Percentiles rank a stretch among this genome's conserved stretches.
Evolutionary conservation across 257 asterid species (phyloP).

Genomic region (Solanum appendiculatum): DNA sequence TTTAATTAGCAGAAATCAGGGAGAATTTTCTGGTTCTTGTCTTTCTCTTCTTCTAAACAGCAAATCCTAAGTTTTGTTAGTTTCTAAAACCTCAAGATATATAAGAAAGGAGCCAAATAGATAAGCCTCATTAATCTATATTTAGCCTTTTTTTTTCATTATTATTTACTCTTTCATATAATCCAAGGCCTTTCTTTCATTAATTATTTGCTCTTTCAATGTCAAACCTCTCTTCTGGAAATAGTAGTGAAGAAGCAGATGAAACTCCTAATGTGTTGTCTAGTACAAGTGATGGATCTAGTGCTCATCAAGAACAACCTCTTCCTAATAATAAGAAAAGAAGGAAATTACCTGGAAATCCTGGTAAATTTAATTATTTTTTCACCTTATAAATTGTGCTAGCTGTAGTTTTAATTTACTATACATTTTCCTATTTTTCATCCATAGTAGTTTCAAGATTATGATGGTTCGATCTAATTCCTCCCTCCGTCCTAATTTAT

Average conservation of each 20-base stretch:
- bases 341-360: slow-evolving; percentile 12
- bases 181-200: too few relatives aligned
- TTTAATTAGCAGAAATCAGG: slow-evolving; percentile 1
- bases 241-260: slow-evolving; percentile 1
- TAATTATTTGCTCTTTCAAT: too few relatives aligned
- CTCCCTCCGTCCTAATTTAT: neutral
- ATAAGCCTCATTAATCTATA: neutral
- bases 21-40: slow-evolving; percentile 6
- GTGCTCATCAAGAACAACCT: neutral
- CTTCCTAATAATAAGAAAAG: neutral
- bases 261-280: neutral
- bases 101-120: neutral
- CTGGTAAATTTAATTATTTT: neutral
- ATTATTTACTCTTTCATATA: neutral
- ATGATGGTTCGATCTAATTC: neutral
- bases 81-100: neutral
- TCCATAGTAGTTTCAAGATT: neutral
- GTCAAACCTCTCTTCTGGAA: neutral
- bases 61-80: neutral
- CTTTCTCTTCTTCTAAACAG: neutral
- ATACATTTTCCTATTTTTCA: neutral
- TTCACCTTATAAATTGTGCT: neutral
- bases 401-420: neutral
- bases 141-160: neutral
- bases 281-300: neutral